These are phyloP conservation scores for Drosera spatulata DNA, from an alignment of 179 eudicot species.

Conservation along the genomic window DNA sequence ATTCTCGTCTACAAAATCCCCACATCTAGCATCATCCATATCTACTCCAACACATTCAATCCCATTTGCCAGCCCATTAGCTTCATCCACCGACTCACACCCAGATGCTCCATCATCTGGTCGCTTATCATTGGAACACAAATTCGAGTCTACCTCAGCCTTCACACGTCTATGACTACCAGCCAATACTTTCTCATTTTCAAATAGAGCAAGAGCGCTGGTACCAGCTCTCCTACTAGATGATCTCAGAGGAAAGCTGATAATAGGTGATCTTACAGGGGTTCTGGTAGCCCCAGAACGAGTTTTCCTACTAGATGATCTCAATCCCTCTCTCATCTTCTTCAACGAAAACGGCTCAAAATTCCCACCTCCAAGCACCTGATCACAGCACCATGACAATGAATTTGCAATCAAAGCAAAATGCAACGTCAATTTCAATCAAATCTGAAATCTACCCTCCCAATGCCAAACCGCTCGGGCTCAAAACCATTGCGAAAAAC, in stretches of 20 bases:
- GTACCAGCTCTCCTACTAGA: conserved; percentile 2
- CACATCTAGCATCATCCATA: conserved; percentile 13
- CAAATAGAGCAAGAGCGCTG: background rate
- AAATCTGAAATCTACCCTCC: too few relatives aligned
- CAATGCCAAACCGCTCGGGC: too few relatives aligned
- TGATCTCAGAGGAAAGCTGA: too few relatives aligned
- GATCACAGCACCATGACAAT: conserved; percentile 2
- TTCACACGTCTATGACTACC: conserved; percentile 11
- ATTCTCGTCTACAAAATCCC: conserved; percentile 14
- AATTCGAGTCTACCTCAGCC: conserved; percentile 18
- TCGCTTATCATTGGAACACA: conserved; percentile 16
- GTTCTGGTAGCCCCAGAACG: conserved; percentile 4
- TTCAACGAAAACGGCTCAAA: conserved; percentile 5
- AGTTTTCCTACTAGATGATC: conserved; percentile 26
- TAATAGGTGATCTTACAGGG: too few relatives aligned
- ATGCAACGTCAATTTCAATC: too few relatives aligned
- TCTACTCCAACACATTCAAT: conserved; percentile 5
- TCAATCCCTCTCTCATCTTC: conserved; percentile 38
- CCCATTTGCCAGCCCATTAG: conserved; percentile 8
- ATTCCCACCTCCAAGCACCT: background rate
- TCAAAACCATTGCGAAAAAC: too few relatives aligned
- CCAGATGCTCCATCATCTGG: conserved; percentile 3
- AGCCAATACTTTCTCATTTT: conserved; percentile 1
- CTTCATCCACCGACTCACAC: conserved; percentile 1
- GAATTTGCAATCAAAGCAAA: too few relatives aligned